phyloP scores from a whole-genome alignment of 176 grass and related monocot genomes.

The Paspalum notatum region DNA sequence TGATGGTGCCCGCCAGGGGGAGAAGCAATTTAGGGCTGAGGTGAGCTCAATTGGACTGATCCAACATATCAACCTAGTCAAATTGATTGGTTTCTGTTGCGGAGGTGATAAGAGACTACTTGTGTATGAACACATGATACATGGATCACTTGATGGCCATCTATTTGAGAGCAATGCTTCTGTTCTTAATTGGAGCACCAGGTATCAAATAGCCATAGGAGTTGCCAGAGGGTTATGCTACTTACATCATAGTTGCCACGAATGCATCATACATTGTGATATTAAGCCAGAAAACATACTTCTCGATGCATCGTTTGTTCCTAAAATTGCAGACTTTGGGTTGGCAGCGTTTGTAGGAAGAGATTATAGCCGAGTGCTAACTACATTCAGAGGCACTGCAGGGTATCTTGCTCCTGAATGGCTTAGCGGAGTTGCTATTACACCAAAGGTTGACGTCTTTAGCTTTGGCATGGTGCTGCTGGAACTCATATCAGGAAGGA shows the following conservation, averaged over 20 bases:
- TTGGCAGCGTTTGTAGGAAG: constrained; percentile 47
- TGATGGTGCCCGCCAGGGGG: too few relatives aligned
- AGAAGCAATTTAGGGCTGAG: too few relatives aligned
- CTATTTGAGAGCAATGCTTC: background rate
- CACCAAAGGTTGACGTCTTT: constrained; percentile 50
- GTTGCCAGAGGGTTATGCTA: constrained; percentile 48
- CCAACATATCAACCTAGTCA: too few relatives aligned
- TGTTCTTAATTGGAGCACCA: background rate
- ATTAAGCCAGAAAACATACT: constrained; percentile 47
- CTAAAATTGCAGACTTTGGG: constrained; percentile 58
- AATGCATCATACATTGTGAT: constrained; percentile 58
- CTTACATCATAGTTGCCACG: constrained; percentile 43
- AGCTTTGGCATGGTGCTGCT: constrained; percentile 57
- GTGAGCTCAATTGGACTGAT: too few relatives aligned
- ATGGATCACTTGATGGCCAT: constrained; percentile 1
- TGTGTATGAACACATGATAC: background rate
- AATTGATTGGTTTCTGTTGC: too few relatives aligned
- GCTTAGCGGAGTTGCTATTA: constrained; percentile 39
- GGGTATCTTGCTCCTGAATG: constrained; percentile 61
- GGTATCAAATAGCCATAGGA: constrained; percentile 14
- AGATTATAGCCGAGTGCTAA: constrained; percentile 51
- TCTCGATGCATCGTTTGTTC: constrained; percentile 33
- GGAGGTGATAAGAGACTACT: too few relatives aligned
- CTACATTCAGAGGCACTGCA: constrained; percentile 50
- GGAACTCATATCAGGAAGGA: constrained; percentile 45